Percentiles rank a stretch among this genome's conserved stretches.
These are phyloP conservation scores for Fusarium zealandicum DNA, from an alignment of 2,329 filamentous ascomycete species.

Conservation along the genomic window DNA sequence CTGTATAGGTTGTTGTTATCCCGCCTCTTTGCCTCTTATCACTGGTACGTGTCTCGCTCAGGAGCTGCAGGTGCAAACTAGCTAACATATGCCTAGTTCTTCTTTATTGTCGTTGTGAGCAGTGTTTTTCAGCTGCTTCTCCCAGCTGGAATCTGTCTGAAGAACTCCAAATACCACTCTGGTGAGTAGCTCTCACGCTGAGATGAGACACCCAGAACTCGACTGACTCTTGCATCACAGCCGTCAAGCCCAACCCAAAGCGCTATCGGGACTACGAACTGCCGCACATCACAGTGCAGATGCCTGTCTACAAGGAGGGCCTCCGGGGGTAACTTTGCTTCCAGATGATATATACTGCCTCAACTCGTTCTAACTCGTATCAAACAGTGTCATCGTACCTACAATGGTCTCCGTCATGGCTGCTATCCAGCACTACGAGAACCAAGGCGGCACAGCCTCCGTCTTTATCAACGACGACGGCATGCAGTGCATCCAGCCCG, in stretches of 20 bases:
- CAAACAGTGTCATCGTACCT: conserved; percentile 55
- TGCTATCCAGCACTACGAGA: conserved; percentile 65
- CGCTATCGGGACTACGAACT: conserved; percentile 46
- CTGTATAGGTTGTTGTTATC: conserved; percentile 20
- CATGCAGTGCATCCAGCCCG: conserved; percentile 64
- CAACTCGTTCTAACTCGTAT: not conserved
- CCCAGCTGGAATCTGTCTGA: conserved; percentile 36
- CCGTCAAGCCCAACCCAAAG: conserved; percentile 40
- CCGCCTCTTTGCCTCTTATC: conserved; percentile 29
- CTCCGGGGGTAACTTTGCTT: conserved; percentile 26
- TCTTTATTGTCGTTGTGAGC: conserved; percentile 40
- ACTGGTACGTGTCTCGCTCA: conserved; percentile 4
- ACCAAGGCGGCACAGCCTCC: conserved; percentile 70
- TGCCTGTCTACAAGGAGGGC: conserved; percentile 54
- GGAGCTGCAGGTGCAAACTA: fast-evolving
- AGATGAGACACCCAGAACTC: fast-evolving
- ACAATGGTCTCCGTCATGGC: conserved; percentile 63
- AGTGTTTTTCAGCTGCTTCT: conserved; percentile 38
- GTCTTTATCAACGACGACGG: conserved; percentile 75
- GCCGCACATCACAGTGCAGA: conserved; percentile 55
- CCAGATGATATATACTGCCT: not conserved
- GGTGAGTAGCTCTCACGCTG: conserved; percentile 2
- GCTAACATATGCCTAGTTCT: conserved; percentile 25
- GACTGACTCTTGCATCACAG: not conserved
- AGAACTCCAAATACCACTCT: conserved; percentile 39